Evolutionary conservation across 768 basidiomycete species (phyloP).

Genomic region (Amanita phalloides): DNA sequence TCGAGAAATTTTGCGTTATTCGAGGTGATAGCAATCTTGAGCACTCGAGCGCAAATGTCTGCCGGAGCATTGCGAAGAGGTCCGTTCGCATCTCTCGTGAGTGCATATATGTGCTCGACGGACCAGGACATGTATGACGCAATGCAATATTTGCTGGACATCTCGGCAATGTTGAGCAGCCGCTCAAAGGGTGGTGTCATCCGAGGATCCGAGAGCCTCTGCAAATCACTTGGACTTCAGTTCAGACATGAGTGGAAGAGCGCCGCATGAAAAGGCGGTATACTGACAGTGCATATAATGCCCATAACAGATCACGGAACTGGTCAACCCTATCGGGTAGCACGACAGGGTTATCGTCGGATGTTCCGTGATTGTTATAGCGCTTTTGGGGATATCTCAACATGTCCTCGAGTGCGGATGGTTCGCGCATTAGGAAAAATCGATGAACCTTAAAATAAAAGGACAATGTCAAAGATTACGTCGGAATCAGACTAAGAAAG

Average conservation of each 20-base stretch:
- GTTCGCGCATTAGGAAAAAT: slow-evolving; percentile 28
- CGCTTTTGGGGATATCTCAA: slow-evolving; percentile 22
- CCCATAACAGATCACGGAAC: slow-evolving; percentile 40
- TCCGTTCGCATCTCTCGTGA: slow-evolving; percentile 18
- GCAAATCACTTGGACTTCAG: slow-evolving; percentile 27
- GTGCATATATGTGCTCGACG: slow-evolving; percentile 27
- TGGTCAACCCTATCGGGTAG: slow-evolving; percentile 32
- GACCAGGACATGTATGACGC: slow-evolving; percentile 33
- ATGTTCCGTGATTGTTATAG: slow-evolving; percentile 15
- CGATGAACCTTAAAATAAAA: slow-evolving; percentile 28
- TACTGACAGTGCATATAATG: slow-evolving; percentile 35
- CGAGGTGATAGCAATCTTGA: slow-evolving; percentile 42
- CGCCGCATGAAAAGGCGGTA: not conserved
- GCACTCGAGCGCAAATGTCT: slow-evolving; percentile 30
- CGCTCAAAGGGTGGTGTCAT: slow-evolving; percentile 24
- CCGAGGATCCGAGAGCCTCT: slow-evolving; percentile 12
- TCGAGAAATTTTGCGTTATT: slow-evolving; percentile 34
- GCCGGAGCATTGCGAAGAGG: slow-evolving; percentile 20
- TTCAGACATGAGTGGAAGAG: not conserved
- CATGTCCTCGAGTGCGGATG: slow-evolving; percentile 33
- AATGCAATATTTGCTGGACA: slow-evolving; percentile 39
- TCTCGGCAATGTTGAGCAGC: slow-evolving; percentile 32
- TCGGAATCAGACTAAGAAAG: no score
- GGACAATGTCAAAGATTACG: not conserved
- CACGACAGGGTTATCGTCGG: slow-evolving; percentile 22